Base-by-base conservation (phyloP, 345 rosid genomes). In the Populus nigra region DNA sequence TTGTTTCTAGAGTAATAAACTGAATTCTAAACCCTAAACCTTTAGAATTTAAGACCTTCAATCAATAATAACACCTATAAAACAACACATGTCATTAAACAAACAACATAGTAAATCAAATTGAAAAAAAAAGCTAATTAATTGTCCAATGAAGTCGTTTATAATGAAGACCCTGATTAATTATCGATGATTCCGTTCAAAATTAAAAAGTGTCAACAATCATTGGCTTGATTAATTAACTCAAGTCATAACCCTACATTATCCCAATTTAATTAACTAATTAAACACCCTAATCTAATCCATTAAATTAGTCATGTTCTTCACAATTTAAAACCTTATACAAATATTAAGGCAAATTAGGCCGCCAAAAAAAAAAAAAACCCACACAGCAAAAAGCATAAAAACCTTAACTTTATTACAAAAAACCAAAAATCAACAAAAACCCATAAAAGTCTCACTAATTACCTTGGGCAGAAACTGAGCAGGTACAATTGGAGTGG, bases 401-500 rank as follows among this genome's bases (percentile, higher is more conserved):
- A 31, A 38, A 47, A 69, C 15, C 36, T 6, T 25, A 69, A 39
- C 49, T 69, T 69, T 27, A 39, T 12, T 25, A 35, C 23, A 33
- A 22, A 36, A 39, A 16, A 45, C 22, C 35, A 20, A 35, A 62
- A 71, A 69, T 23, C 5, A 70, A 15, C 27, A 31, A 38, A 50
- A 66, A 79, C 15, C 53, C 27, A 5, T 0, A 25, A 8, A 45
- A 67, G 1, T 29, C 9, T 15, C 10, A 11, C n/a, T 23, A n/a
- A 79, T 84, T 75, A 95, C 99, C 94, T 87, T 85, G 5, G 94
- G 91, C 75, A 89, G 77, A 69, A 77, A 71, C 73, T 89, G 93
- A 29, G 87, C 86, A 45, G 90, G 80, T 36, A 95, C 98, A 39
- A 83, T 55, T 6, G 98, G 99, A 75, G 97, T 89, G 8, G 99